These are phyloP conservation scores for Orbilia javanica DNA, from an alignment of 2,329 filamentous ascomycete genomes.

Conservation along the genomic window DNA sequence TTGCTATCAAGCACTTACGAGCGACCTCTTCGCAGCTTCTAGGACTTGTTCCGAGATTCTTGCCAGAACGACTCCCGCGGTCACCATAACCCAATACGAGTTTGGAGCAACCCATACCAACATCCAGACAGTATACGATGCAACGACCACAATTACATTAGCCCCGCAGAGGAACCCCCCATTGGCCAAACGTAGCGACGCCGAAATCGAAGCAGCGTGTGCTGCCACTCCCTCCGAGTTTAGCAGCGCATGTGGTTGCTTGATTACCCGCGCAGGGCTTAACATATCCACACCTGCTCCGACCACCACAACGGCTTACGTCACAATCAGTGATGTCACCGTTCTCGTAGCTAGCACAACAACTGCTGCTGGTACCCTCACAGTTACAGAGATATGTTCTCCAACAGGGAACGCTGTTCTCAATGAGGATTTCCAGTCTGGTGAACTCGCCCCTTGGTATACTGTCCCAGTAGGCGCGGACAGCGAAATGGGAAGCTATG, in stretches of 20 bases:
- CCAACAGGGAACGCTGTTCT: slow-evolving; percentile 16
- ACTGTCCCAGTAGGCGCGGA: neutral
- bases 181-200: neutral
- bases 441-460: slow-evolving; percentile 27
- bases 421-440: slow-evolving; percentile 19
- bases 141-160: neutral
- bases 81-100: neutral
- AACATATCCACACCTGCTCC: neutral
- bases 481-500: neutral
- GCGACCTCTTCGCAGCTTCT: neutral
- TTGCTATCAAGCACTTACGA: neutral
- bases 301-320: neutral
- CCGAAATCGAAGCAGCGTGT: neutral
- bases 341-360: neutral
- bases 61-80: neutral
- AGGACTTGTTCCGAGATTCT: neutral
- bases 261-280: neutral
- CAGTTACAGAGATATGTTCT: neutral
- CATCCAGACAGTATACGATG: neutral
- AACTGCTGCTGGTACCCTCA: neutral
- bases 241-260: neutral
- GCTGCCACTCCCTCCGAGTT: neutral
- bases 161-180: no score
- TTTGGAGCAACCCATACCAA: neutral
- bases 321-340: neutral